Base-by-base conservation (phyloP, 1,284 basidiomycete species). In the Cryptococcus amylolentus region DNA sequence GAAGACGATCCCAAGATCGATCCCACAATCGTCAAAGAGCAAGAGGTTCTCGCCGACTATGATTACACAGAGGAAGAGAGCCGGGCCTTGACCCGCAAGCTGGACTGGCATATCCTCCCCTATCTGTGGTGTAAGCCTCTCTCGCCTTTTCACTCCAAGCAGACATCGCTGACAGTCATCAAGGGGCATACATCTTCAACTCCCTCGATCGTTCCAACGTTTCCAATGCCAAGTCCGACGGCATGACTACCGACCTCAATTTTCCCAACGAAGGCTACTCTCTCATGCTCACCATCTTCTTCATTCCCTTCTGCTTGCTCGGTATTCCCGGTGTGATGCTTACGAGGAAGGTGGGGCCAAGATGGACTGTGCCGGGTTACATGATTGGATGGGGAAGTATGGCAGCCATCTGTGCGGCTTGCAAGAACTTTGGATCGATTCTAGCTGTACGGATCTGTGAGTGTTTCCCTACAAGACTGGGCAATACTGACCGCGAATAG, bases 41-140 rank as follows among this genome's bases (percentile, higher is more conserved):
- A 60, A 35, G 52, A 56, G 18, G 54, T 56, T 23, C 40, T 58
- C 39, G 46, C 54, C 8, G 44, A 38, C 4, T 57, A 64, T 37
- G 46, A 57, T 18, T 67, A 49, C 45, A 65, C 65, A 10, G 51
- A 42, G 10, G 63, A 61, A 35, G 65, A 67, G 49, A 55, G 51
- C 43, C 39, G 46, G 27, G n/a, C 40, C 7, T 6, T 67, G 20
- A 51, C 53, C 5, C 51, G 57, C 37, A 65, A 61, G 50, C 58
- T 65, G 42, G 65, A 67, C 48, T 60, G 52, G 53, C 63, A 61
- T 20, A 65, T 65, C 49, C 44, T 65, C 16, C 64, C 64, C 23
- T 51, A 59, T 37, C 55, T 63, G 40, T 65, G 61, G 61, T 59
- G 54, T 54, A 37, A 37, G 56, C 52, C 18, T n/a, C 10, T 27